phyloP scores from a whole-genome alignment of 2,329 filamentous ascomycete species.

The Scytalidium lignicola region DNA sequence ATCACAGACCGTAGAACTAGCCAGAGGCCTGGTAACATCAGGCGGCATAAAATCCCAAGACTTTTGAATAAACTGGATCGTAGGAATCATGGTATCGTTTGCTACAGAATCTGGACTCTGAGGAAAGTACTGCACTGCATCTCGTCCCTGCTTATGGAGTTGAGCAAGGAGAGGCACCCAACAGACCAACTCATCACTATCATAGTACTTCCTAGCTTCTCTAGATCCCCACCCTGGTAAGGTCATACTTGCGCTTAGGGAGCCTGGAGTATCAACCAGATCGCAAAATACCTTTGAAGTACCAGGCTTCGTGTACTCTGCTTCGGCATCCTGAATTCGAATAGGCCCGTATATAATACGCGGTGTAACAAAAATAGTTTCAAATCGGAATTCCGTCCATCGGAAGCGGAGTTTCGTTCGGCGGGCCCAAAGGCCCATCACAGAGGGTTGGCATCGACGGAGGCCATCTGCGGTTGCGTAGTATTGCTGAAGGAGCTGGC shows the following conservation, averaged over 20 bases:
- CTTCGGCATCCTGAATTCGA: not conserved
- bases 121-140: conserved; percentile 2
- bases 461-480: conserved; percentile 27
- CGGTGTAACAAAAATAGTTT: conserved; percentile 14
- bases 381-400: conserved; percentile 25
- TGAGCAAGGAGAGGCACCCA: conserved; percentile 13
- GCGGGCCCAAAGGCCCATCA: conserved; percentile 24
- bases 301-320: conserved; percentile 1
- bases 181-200: conserved; percentile 10
- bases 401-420: conserved; percentile 13
- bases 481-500: conserved; percentile 23
- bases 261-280: conserved; percentile 5
- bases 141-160: conserved; percentile 8
- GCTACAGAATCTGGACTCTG: conserved; percentile 1
- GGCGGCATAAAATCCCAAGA: conserved; percentile 26
- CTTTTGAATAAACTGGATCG: conserved; percentile 12
- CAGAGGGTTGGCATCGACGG: conserved; percentile 21
- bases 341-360: conserved; percentile 5
- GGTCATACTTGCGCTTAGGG: conserved; percentile 8
- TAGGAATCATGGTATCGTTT: conserved; percentile 4
- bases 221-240: conserved; percentile 4
- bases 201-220: conserved; percentile 4
- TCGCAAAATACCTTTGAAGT: not conserved
- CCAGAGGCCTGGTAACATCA: conserved; percentile 21
- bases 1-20: conserved; percentile 16